Base-by-base conservation (phyloP, 208 protist species). In the Porcisia deanei region DNA sequence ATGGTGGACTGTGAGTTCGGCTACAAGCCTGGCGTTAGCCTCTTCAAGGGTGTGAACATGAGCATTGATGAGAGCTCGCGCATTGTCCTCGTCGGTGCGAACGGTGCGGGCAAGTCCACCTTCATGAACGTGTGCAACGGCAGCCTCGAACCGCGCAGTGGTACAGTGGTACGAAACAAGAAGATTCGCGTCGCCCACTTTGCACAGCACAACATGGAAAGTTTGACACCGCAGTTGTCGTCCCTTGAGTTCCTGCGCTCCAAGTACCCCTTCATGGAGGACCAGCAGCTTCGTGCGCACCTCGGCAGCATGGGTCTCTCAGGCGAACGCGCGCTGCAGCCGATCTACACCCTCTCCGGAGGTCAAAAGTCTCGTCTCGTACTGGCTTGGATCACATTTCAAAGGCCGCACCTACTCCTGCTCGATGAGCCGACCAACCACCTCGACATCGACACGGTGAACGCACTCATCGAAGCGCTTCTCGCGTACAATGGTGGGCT, bases 401-500 rank as follows among this genome's bases (percentile, higher is more conserved):
- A 83, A 39, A 89, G 91, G 37, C 98, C 98, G 22, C 93, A 99
- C 80, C 77, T 99, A 58, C 86, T 99, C 52, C 66, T 99, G 34
- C 88, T 99, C 39, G 98, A 99, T 89, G 98, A 99, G 91, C 97
- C 96, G 30, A 98, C 96, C 1, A 99, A 99, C 83, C 97, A 99
- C 79, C 77, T 99, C 30, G 96, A 98, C 71, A 98, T 98, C 82
- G 96, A 98, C 80, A 97, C 96, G 22, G 93, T 98, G 39, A 96
- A 98, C 71, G 95, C 95, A 1, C 82, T 98, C n/a, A 96, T 98
- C 68, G 88, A 97, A 77, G 95, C 96, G 3, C 82, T 98, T 71
- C 84, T 96, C 52, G 84, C 86, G 22, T 98, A 90, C 82, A 96
- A 95, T 76, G 96, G 96, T 52, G 94, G 95, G 54, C 80, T 98